Evolutionary conservation across 345 rosid species (phyloP), one percentile per base, ranked within the genome.

Genomic region (Litchi chinensis): DNA sequence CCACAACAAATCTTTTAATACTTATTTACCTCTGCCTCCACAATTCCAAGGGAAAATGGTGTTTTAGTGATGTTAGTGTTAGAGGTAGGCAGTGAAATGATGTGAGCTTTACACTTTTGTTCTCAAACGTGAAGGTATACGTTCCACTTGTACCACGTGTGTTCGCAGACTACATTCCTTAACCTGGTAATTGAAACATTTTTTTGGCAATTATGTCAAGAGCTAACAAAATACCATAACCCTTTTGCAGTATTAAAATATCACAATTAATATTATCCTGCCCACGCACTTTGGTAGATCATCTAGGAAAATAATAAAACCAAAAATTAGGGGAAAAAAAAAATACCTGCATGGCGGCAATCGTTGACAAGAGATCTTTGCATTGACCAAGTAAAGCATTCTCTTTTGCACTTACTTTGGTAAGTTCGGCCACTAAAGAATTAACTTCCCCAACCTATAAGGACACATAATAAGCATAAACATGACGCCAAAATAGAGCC

Each of bases 141-240:
- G 78, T 68, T 81, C 82, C 76, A 68, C 77, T 74, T 95, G 99
- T 80, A 88, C 22, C 22, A 82, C 70, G 74, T 91, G 94, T 16
- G 95, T 86, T 85, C 86, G 87, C 84, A 90, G 76, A 78, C 97
- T 92, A 62, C 83, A 82, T 82, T 93, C 97, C 32, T 76, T 86
- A 68, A 90, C 96, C 99, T 95, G 93, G 32, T 57, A 65, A 77
- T 67, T 28, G 50, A 16, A 66, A 62, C 10, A 68, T 5, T 65
- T 39, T 22, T 28, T 62, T 72, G 48, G 39, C 16, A 24, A 44
- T 19, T 2, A 50, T 16, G 40, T 28, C 18, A 52, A 71, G 5
- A 71, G 6, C 74, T 71, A 26, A n/a, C 52, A 50, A 71, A 68
- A 2, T 0, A 0, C 21, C 21, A 19, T 19, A 13, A 54, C 21